Percentiles rank a stretch among this genome's conserved stretches.
Evolutionary conservation across 495 filamentous ascomycete species (phyloP).

Genomic region (Ramalina peruviana): DNA sequence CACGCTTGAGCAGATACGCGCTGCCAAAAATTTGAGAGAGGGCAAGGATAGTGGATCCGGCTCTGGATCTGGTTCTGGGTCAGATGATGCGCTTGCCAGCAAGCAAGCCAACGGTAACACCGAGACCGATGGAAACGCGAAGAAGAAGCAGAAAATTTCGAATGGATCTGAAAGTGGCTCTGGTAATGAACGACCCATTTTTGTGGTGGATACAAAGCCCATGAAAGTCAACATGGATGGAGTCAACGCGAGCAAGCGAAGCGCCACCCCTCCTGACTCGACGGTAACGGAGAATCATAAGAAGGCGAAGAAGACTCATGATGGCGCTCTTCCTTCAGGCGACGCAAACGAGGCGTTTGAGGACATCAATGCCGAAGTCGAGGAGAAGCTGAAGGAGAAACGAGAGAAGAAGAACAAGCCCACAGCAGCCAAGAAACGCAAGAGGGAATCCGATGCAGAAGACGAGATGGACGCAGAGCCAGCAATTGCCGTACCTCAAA

Average conservation of each 20-base stretch:
- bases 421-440: constrained; percentile 23
- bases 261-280: constrained; percentile 5
- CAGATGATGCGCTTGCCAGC: background rate
- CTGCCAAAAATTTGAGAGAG: background rate
- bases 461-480: background rate
- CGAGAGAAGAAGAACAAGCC: constrained; percentile 16
- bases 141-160: background rate
- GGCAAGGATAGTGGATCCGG: constrained; percentile 5
- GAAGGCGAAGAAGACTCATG: constrained; percentile 12
- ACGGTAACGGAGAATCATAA: constrained; percentile 11
- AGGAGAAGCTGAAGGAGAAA: constrained; percentile 23
- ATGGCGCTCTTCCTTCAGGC: constrained; percentile 1
- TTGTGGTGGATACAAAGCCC: constrained; percentile 17
- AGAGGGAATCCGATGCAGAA: constrained; percentile 14
- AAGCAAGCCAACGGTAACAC: background rate
- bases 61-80: constrained; percentile 4
- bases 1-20: constrained; percentile 2
- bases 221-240: constrained; percentile 13
- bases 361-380: constrained; percentile 25
- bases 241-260: constrained; percentile 7
- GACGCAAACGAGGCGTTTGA: constrained; percentile 13
- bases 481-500: background rate
- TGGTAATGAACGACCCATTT: constrained; percentile 6
- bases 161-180: background rate
- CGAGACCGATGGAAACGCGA: constrained; percentile 1